These are phyloP conservation scores for Naganishia kalamii DNA, from an alignment of 768 basidiomycete species.

Conservation along the genomic window DNA sequence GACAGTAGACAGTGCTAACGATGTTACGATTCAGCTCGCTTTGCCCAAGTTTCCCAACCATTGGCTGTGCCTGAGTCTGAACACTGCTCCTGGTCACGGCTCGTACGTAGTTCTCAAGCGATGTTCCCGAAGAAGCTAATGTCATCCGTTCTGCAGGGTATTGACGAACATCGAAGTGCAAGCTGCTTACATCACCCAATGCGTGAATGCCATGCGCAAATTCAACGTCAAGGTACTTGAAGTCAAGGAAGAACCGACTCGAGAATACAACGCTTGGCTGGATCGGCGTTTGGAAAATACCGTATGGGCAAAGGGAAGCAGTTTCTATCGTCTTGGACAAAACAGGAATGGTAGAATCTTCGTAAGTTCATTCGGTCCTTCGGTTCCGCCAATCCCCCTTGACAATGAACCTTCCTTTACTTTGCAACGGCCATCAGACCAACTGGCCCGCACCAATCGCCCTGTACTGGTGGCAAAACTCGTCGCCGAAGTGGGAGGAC, in stretches of 20 bases:
- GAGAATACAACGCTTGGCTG: slow-evolving; percentile 25
- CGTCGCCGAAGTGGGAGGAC: slow-evolving; percentile 21
- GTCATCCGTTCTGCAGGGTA: slow-evolving; percentile 5
- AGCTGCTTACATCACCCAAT: slow-evolving; percentile 27
- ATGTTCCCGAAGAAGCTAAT: not conserved
- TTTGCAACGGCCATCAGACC: not conserved
- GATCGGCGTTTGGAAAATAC: slow-evolving; percentile 18
- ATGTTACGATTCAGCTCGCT: slow-evolving; percentile 2
- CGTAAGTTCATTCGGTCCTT: not conserved
- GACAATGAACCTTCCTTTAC: not conserved
- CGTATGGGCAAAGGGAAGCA: slow-evolving; percentile 23
- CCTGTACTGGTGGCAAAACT: slow-evolving; percentile 23
- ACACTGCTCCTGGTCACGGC: slow-evolving; percentile 26
- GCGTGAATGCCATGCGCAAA: slow-evolving; percentile 17
- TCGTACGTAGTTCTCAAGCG: slow-evolving; percentile 9
- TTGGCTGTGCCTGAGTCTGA: slow-evolving; percentile 25
- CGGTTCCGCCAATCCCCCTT: not conserved
- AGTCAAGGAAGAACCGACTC: slow-evolving; percentile 26
- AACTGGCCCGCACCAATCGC: slow-evolving; percentile 26
- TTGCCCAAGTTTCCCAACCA: slow-evolving; percentile 26
- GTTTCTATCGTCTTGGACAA: slow-evolving; percentile 19
- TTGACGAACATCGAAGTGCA: slow-evolving; percentile 27
- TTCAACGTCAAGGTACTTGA: slow-evolving; percentile 22
- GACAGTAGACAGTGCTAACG: not conserved
- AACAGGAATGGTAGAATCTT: slow-evolving; percentile 22